These are phyloP conservation scores for Candida glucosophila DNA, from an alignment of 1,139 yeast species.

Conservation along the genomic window DNA sequence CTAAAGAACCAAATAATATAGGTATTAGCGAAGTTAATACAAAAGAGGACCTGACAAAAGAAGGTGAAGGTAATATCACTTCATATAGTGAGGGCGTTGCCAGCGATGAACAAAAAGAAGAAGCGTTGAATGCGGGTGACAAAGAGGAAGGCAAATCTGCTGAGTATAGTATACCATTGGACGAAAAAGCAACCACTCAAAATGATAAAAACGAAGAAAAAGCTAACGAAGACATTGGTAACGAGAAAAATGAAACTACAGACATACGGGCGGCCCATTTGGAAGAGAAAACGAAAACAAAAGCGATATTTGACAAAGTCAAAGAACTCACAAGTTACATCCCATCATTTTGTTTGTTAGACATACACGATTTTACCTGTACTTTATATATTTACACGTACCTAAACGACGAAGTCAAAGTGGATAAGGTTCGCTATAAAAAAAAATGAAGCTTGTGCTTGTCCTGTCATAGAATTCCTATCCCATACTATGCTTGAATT, in stretches of 20 bases:
- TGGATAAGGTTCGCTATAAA: slow-evolving; percentile 78
- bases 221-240: slow-evolving; percentile 6
- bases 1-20: slow-evolving; percentile 10
- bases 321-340: slow-evolving; percentile 22
- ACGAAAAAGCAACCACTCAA: slow-evolving; percentile 7
- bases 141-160: slow-evolving; percentile 10
- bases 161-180: no score
- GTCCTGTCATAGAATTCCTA: slow-evolving; percentile 3
- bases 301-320: slow-evolving; percentile 6
- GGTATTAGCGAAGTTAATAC: no score
- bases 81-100: no score
- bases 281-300: slow-evolving; percentile 4
- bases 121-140: slow-evolving; percentile 19
- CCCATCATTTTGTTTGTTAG: slow-evolving; percentile 89
- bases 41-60: slow-evolving; percentile 6
- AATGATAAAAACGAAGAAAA: slow-evolving; percentile 5
- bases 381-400: slow-evolving; percentile 80
- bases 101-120: no score
- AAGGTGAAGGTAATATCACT: no score
- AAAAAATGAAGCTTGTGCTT: slow-evolving; percentile 37
- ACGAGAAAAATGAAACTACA: slow-evolving; percentile 6
- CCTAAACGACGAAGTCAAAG: slow-evolving; percentile 77
- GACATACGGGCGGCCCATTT: slow-evolving; percentile 6
- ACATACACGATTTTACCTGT: slow-evolving; percentile 69
- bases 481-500: slow-evolving; percentile 30